Evolutionary conservation across 192 early-diverging fungal genomes (phyloP), one percentile per base, ranked within the genome.

Genomic region (Podochytrium sp.): DNA sequence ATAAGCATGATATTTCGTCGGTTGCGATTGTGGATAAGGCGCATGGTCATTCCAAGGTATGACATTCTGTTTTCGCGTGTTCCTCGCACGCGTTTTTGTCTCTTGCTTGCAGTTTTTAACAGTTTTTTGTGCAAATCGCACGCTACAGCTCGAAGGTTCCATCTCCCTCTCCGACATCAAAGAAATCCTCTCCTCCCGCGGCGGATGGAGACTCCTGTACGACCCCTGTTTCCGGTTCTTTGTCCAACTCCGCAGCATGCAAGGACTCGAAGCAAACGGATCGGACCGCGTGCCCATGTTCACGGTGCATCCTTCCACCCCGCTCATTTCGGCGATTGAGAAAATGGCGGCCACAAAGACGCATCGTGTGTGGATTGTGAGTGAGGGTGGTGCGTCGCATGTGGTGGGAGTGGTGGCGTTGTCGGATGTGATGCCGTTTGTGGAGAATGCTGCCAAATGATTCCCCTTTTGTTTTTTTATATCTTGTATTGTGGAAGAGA

Each of bases 91-190:
- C n/a, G n/a, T n/a, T n/a, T n/a, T n/a, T n/a, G n/a, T 63, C 47
- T 63, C 27, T 63, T 0, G 5, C 52, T 25, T 25, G 30, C 10
- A 20, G 34, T 0, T 2, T 63, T 23, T 63, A 30, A 10, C 14
- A n/a, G 23, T 34, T 43, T 70, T 4, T 41, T 30, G 63, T 1
- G 32, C 30, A n/a, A n/a, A 30, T n/a, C 60, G n/a, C n/a, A n/a
- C n/a, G n/a, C n/a, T n/a, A 18, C 60, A 74, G 61, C 65, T 84
- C 14, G 29, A 57, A 23, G 84, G 84, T 27, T 60, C 57, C 23
- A 82, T 84, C 40, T 25, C 34, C 33, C 79, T 85, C 78, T 80
- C 80, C 4, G 86, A 87, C 65, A 81, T 87, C 57, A 85, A 85
- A 49, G 76, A 74, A 18, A 81, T 87, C 49, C 76, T 87, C 3